Conservation (phyloP, 2,329 filamentous ascomycete genomes). For the Talaromyces sp. region DNA sequence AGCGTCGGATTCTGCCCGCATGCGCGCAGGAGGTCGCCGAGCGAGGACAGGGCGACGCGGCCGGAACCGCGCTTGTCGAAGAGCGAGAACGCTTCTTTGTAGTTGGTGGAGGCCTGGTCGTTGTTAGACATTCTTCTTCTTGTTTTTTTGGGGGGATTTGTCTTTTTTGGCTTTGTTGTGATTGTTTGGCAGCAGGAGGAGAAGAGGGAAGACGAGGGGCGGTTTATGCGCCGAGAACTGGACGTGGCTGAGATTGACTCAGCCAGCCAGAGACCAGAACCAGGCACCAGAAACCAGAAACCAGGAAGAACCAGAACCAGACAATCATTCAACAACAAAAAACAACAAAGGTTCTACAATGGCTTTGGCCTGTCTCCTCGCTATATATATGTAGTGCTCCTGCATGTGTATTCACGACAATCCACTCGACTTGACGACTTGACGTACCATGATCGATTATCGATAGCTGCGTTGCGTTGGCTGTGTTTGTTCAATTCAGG, state of each 20-base stretch:
- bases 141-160: neutral
- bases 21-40: slow-evolving; percentile 90
- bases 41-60: slow-evolving; percentile 76
- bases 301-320: neutral
- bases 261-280: neutral
- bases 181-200: neutral
- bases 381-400: too few species aligned
- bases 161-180: too few species aligned
- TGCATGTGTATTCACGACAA: too few species aligned
- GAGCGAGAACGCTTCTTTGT: slow-evolving; percentile 99
- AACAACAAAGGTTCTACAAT: neutral
- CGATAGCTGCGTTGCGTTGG: too few species aligned
- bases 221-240: neutral
- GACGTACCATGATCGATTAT: neutral
- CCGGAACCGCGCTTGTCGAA: slow-evolving; percentile 99
- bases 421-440: too few species aligned
- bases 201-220: neutral
- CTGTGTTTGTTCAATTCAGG: too few species aligned
- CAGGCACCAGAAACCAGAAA: neutral
- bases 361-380: too few species aligned
- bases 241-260: neutral
- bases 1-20: slow-evolving; percentile 98
- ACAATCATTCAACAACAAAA: neutral
- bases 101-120: slow-evolving; percentile 78
- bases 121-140: slow-evolving; percentile 22